These are phyloP conservation scores for Hippophae rhamnoides DNA, from an alignment of 306 rosid genomes.

Conservation along the genomic window DNA sequence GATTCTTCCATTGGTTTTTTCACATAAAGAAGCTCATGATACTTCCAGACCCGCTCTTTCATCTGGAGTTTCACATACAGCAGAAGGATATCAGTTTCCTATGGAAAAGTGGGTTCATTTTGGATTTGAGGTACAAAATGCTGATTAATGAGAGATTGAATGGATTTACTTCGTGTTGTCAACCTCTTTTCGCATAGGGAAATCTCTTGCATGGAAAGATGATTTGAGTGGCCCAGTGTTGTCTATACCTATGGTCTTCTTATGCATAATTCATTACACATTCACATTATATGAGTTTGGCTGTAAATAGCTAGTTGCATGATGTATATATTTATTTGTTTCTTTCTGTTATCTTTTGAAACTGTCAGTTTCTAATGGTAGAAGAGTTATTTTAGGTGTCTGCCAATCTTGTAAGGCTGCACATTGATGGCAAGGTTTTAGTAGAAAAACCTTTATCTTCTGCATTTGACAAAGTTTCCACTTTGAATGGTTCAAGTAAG, in stretches of 20 bases:
- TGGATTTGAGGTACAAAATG: slow-evolving; percentile 65
- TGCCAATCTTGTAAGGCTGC: slow-evolving; percentile 45
- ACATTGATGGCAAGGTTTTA: slow-evolving; percentile 55
- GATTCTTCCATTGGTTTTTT: slow-evolving; percentile 40
- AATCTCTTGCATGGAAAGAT: too few relatives aligned
- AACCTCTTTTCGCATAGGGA: too few relatives aligned
- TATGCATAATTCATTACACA: too few relatives aligned
- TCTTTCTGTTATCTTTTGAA: background rate
- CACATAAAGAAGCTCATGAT: slow-evolving; percentile 42
- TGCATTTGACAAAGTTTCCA: slow-evolving; percentile 23
- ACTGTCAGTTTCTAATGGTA: slow-evolving; percentile 15
- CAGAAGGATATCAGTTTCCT: slow-evolving; percentile 47
- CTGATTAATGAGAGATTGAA: slow-evolving; percentile 4
- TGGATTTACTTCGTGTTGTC: background rate
- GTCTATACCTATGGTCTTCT: too few relatives aligned
- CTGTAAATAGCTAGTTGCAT: background rate
- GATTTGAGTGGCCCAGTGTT: too few relatives aligned
- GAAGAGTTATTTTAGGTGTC: slow-evolving; percentile 43
- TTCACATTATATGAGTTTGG: too few relatives aligned
- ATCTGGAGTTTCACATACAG: slow-evolving; percentile 39
- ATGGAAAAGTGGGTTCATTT: slow-evolving; percentile 79
- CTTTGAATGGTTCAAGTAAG: slow-evolving; percentile 26
- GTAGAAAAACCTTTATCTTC: slow-evolving; percentile 42
- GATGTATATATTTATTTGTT: background rate
- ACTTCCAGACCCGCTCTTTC: slow-evolving; percentile 31